These are phyloP conservation scores for Fusarium sp. DNA, from an alignment of 2,329 filamentous ascomycete species.

Conservation along the genomic window DNA sequence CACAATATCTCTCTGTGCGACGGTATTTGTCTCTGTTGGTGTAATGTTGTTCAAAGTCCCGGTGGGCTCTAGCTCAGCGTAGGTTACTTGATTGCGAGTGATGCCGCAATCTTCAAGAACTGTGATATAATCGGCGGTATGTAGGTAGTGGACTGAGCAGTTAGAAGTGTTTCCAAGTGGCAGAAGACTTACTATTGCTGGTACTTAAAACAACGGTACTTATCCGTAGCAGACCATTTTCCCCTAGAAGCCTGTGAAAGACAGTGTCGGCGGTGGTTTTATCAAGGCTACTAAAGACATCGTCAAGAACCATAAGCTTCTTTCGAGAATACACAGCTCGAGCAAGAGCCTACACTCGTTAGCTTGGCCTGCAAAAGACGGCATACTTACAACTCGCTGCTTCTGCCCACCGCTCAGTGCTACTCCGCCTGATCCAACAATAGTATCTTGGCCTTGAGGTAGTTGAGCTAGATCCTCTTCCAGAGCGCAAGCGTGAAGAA, in stretches of 20 bases:
- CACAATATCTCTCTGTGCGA: not conserved
- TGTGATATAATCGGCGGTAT: constrained; percentile 42
- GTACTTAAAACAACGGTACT: constrained; percentile 48
- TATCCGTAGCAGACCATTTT: constrained; percentile 54
- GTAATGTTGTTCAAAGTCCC: constrained; percentile 1
- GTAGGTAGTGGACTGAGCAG: constrained; percentile 40
- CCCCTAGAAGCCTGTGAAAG: constrained; percentile 55
- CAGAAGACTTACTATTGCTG: constrained; percentile 4
- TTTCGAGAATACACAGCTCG: constrained; percentile 58
- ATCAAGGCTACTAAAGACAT: constrained; percentile 59
- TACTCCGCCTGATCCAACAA: constrained; percentile 56
- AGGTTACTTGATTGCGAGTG: constrained; percentile 41
- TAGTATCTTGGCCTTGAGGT: constrained; percentile 49
- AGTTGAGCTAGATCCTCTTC: constrained; percentile 50
- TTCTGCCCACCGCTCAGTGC: constrained; percentile 58
- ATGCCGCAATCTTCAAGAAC: constrained; percentile 39
- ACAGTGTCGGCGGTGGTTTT: constrained; percentile 56
- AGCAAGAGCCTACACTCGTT: constrained; percentile 52
- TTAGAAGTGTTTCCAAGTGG: not conserved
- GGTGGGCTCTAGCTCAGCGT: constrained; percentile 27
- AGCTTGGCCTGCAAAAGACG: not conserved
- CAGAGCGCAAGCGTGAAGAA: constrained; percentile 51
- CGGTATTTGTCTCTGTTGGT: not conserved
- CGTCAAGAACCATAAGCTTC: constrained; percentile 58
- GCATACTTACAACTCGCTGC: constrained; percentile 52